Conservation (phyloP, 352 stramenopile species). For the Pythium rishiriense region DNA sequence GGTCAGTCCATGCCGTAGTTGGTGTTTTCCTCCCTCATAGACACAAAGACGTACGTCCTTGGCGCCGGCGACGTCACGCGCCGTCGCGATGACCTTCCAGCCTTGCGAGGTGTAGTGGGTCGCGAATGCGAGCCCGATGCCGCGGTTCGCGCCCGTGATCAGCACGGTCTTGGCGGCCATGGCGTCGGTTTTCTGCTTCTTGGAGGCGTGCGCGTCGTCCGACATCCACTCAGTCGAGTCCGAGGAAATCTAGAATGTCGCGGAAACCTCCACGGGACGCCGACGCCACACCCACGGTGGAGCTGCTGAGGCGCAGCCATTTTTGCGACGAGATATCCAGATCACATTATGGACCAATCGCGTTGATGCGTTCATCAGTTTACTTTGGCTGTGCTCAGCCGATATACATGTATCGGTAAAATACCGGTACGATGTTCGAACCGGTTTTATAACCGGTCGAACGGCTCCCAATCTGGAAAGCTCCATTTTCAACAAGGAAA, state of each 20-base stretch:
- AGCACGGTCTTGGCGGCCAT: constrained; percentile 50
- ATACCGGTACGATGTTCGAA: background rate
- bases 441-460: constrained; percentile 1
- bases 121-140: constrained; percentile 51
- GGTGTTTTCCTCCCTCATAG: no score
- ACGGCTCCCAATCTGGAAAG: constrained; percentile 19
- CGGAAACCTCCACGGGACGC: background rate
- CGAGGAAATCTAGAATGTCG: constrained; percentile 8
- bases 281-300: no score
- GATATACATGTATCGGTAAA: background rate
- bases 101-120: constrained; percentile 29
- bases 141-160: constrained; percentile 47
- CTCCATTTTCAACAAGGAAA: background rate
- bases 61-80: constrained; percentile 22
- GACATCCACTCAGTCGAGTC: background rate
- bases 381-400: constrained; percentile 5
- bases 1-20: background rate
- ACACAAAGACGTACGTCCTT: constrained; percentile 29
- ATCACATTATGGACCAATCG: background rate
- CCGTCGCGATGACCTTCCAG: constrained; percentile 34
- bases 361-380: background rate
- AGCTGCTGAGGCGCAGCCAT: background rate
- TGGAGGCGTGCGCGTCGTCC: background rate
- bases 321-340: background rate
- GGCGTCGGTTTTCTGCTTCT: constrained; percentile 13